These are phyloP conservation scores for Fusarium armeniacum DNA, from an alignment of 2,329 filamentous ascomycete species.

Conservation along the genomic window DNA sequence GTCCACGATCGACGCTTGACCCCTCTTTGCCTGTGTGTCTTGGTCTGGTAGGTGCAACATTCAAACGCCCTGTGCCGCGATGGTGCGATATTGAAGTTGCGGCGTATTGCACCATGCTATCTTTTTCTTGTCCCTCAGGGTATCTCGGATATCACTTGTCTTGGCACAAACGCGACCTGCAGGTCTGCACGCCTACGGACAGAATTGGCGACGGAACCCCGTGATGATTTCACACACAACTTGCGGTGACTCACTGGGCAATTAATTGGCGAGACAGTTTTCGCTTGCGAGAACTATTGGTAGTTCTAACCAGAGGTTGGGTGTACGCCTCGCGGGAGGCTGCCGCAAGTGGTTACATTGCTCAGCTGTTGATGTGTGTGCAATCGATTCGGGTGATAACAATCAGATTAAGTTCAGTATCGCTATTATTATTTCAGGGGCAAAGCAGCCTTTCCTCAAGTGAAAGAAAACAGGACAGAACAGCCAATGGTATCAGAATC, in stretches of 20 bases:
- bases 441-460: conserved; percentile 11
- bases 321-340: conserved; percentile 25
- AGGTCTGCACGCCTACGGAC: neutral
- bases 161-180: conserved; percentile 27
- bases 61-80: conserved; percentile 7
- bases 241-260: conserved; percentile 6
- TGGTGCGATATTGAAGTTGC: conserved; percentile 39
- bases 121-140: conserved; percentile 3
- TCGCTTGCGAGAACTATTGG: conserved; percentile 1
- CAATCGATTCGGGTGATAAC: conserved; percentile 19
- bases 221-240: conserved; percentile 12
- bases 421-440: conserved; percentile 28
- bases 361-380: conserved; percentile 12
- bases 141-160: conserved; percentile 24
- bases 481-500: conserved; percentile 22
- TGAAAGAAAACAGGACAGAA: neutral
- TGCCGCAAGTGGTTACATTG: conserved; percentile 29
- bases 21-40: conserved; percentile 27
- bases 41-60: conserved; percentile 24
- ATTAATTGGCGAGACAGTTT: conserved; percentile 20
- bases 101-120: neutral
- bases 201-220: neutral
- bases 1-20: conserved; percentile 35
- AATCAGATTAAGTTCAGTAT: conserved; percentile 27
- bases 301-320: conserved; percentile 8